phyloP scores from a whole-genome alignment of 352 stramenopile genomes.

The Phytophthora hibernalis region DNA sequence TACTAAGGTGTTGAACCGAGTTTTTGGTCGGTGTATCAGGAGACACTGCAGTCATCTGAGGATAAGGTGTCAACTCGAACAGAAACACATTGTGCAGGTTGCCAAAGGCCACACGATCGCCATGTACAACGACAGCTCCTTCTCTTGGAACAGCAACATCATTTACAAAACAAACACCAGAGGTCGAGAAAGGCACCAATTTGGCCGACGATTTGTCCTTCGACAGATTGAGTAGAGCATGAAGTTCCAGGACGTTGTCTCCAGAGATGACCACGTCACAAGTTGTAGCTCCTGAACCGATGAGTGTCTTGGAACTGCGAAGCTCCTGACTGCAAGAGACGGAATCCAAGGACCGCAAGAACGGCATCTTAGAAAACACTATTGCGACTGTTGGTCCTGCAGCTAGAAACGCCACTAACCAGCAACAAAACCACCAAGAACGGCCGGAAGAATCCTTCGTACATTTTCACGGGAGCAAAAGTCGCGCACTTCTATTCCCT shows the following conservation, averaged over 20 bases:
- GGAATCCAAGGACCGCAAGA: conserved; percentile 38
- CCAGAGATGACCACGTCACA: conserved; percentile 66
- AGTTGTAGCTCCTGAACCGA: conserved; percentile 49
- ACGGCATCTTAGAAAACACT: conserved; percentile 39
- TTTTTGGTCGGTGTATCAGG: conserved; percentile 3
- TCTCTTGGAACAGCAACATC: conserved; percentile 43
- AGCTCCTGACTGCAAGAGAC: conserved; percentile 41
- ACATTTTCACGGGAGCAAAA: conserved; percentile 44
- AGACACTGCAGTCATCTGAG: conserved; percentile 4
- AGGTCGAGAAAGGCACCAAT: conserved; percentile 62
- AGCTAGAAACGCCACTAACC: neutral
- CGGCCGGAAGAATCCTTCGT: conserved; percentile 13
- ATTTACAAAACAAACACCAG: conserved; percentile 65
- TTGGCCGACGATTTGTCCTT: conserved; percentile 43
- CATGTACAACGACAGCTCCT: conserved; percentile 58
- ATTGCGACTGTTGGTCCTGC: conserved; percentile 28
- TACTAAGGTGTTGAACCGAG: conserved; percentile 8
- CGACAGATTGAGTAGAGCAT: conserved; percentile 62
- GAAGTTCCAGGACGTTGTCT: conserved; percentile 55
- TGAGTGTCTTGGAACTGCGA: conserved; percentile 67
- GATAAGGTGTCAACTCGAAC: conserved; percentile 51
- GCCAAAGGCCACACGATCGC: conserved; percentile 69
- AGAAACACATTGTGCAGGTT: conserved; percentile 49
- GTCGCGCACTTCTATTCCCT: conserved; percentile 47
- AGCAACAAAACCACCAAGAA: neutral